phyloP scores from a whole-genome alignment of 345 rosid species.

The Brassica rapa region DNA sequence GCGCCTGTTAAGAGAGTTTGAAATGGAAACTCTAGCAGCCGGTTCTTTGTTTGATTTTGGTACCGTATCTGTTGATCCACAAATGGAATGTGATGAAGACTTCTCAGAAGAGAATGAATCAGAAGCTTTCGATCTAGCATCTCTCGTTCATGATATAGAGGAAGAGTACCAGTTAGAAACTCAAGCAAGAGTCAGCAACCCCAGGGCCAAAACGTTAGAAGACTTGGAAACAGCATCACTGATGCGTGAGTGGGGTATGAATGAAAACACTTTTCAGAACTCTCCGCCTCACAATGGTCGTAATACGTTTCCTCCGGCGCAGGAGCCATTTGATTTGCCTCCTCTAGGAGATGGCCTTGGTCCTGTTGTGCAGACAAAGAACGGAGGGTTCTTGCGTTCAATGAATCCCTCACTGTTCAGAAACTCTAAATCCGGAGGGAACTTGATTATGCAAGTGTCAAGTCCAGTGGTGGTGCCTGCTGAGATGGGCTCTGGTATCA shows the following conservation, averaged over 20 bases:
- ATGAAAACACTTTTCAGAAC: slow-evolving; percentile 67
- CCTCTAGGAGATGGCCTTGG: slow-evolving; percentile 90
- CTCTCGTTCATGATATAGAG: slow-evolving; percentile 60
- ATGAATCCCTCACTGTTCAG: slow-evolving; percentile 73
- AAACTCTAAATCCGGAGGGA: slow-evolving; percentile 66
- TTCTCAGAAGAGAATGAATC: slow-evolving; percentile 41
- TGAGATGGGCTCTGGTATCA: slow-evolving; percentile 86
- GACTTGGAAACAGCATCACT: slow-evolving; percentile 80
- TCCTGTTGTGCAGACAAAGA: slow-evolving; percentile 76
- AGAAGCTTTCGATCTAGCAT: slow-evolving; percentile 53
- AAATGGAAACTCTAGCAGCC: slow-evolving; percentile 65
- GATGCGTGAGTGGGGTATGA: slow-evolving; percentile 92
- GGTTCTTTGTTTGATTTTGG: slow-evolving; percentile 68
- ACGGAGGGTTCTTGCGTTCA: slow-evolving; percentile 83
- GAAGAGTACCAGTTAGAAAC: slow-evolving; percentile 55
- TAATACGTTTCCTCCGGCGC: slow-evolving; percentile 60
- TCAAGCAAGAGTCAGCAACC: slow-evolving; percentile 47
- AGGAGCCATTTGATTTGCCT: slow-evolving; percentile 62
- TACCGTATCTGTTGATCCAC: too few relatives aligned
- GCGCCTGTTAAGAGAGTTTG: slow-evolving; percentile 81
- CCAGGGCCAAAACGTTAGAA: slow-evolving; percentile 68
- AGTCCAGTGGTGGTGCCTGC: slow-evolving; percentile 95
- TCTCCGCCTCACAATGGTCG: slow-evolving; percentile 61
- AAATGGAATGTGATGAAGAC: too few relatives aligned
- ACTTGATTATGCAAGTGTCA: slow-evolving; percentile 92